A percentile compares a stretch with the other conserved stretches of the same genome.
phyloP scores from a whole-genome alignment of 2,329 filamentous ascomycete species.

The Penicillium digitatum region DNA sequence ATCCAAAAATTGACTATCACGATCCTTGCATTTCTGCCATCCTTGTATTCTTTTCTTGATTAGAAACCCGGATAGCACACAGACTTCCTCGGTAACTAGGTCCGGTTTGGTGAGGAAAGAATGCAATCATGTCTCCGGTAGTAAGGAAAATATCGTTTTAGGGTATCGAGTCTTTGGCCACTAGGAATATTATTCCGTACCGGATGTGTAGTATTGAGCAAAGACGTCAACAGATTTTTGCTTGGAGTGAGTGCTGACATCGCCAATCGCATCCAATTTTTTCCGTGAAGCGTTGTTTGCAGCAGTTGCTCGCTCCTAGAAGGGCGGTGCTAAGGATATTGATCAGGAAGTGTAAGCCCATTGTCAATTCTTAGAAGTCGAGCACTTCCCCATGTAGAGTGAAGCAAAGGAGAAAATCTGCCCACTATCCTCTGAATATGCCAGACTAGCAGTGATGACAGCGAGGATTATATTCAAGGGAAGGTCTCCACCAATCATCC shows the following conservation, averaged over 20 bases:
- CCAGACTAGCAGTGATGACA: background rate
- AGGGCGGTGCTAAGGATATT: constrained; percentile 1
- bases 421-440: background rate
- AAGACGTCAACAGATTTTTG: background rate
- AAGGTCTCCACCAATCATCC: background rate
- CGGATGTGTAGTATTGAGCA: background rate
- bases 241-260: background rate
- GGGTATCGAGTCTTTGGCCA: background rate
- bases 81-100: background rate
- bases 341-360: background rate
- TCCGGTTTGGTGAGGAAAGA: background rate
- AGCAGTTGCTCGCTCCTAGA: constrained; percentile 3
- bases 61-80: background rate
- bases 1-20: background rate
- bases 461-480: background rate
- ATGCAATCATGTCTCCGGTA: background rate
- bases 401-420: background rate
- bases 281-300: background rate
- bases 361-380: background rate
- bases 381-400: background rate
- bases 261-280: too few species aligned
- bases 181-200: background rate
- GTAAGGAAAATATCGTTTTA: background rate
- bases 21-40: background rate
- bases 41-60: background rate